These are phyloP conservation scores for Haplographium delicatum DNA, from an alignment of 495 filamentous ascomycete genomes.

Conservation along the genomic window DNA sequence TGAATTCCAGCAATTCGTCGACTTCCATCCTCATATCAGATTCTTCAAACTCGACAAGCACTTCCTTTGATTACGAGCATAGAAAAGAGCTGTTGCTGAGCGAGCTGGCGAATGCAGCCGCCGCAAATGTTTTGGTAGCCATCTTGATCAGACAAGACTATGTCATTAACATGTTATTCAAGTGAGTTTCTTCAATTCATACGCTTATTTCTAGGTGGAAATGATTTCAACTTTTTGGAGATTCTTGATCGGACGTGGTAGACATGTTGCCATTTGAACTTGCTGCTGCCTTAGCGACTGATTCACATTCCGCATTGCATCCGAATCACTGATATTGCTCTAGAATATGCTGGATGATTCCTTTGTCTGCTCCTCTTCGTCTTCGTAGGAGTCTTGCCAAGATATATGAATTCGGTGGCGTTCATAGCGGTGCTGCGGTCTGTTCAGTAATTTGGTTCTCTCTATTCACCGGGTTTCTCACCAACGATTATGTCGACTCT, in stretches of 20 bases:
- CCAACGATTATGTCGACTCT: constrained; percentile 38
- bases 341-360: constrained; percentile 45
- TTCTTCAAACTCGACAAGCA: too few relatives aligned
- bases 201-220: not conserved
- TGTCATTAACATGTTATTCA: constrained; percentile 67
- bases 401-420: constrained; percentile 71
- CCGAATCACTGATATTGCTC: not conserved
- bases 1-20: too few relatives aligned
- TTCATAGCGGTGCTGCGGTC: constrained; percentile 68
- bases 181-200: constrained; percentile 10
- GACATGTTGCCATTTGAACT: too few relatives aligned
- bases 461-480: constrained; percentile 35
- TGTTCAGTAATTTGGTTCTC: constrained; percentile 67
- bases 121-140: constrained; percentile 42
- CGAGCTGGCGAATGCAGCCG: constrained; percentile 32
- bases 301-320: too few relatives aligned
- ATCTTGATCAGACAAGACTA: constrained; percentile 67
- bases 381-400: constrained; percentile 64
- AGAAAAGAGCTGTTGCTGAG: too few relatives aligned
- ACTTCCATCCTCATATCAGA: too few relatives aligned
- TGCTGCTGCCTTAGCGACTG: too few relatives aligned
- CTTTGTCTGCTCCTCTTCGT: constrained; percentile 54
- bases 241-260: too few relatives aligned
- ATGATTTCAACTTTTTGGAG: too few relatives aligned
- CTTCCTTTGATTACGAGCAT: too few relatives aligned